Base-by-base conservation (phyloP, 139 green algal species). In the Tetradesmus obliquus region DNA sequence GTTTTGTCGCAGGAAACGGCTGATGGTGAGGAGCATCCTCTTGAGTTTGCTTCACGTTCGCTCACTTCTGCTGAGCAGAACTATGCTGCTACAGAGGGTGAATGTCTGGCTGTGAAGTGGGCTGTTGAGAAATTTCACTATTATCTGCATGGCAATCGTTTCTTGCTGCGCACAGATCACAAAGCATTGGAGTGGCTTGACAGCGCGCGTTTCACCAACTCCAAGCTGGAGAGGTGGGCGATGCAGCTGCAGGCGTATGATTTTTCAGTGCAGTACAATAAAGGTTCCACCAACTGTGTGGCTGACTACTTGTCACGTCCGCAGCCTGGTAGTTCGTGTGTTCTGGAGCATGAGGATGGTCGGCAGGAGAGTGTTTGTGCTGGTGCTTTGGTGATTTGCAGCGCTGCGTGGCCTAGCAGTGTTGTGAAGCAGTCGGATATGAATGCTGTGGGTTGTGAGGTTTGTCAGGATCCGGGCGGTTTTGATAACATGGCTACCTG, bases 71-170 rank as follows among this genome's bases (percentile, higher is more conserved):
- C 71, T 84, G 90, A 93, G 82, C 79, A 80, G 20, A 88, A 93
- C 66, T 93, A 93, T 86, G 90, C 83, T 20, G 80, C 90, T 84
- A 93, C 84, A 55, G 90, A 90, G 19, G 83, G 90, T 53, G 90
- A 93, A 17, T 93, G 90, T 80, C 24, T 93, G 3, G 90, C 90
- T 57, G 80, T 93, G 19, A 86, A 89, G 57, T 93, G 83, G 83
- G 90, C 90, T 55, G 58, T 74, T 51, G 76, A 86, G 2, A 93
- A 90, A 71, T 93, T 93, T 32, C 24, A 22, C 4, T 88, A 82
- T 71, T 90, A 93, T 57, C 51, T 93, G 82, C 85, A 88, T 88
- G 90, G 90, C 45, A 32, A 81, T 19, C 5, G 51, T 13, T 93
- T 93, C 74, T 13, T 55, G 53, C 20, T 93, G 0, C 53, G 84